These are phyloP conservation scores for Kurtzmaniella quercitrusa DNA, from an alignment of 1,139 yeast species.

Conservation along the genomic window DNA sequence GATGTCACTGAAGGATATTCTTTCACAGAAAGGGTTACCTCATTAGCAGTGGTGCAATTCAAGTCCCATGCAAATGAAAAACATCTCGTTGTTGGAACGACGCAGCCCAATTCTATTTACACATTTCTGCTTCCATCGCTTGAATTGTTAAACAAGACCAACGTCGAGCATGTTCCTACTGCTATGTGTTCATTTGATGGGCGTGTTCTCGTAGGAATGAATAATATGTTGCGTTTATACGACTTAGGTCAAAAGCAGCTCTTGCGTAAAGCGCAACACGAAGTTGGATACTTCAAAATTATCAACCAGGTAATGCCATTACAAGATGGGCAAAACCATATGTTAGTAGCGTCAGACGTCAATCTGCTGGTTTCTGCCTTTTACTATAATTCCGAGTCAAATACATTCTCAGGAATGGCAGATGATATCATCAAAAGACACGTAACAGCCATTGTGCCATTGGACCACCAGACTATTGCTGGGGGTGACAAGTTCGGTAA, in stretches of 20 bases:
- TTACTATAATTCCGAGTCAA: constrained; percentile 47
- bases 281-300: constrained; percentile 30
- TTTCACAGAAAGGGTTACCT: constrained; percentile 1
- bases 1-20: neutral
- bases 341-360: constrained; percentile 56
- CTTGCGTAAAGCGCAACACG: constrained; percentile 56
- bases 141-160: constrained; percentile 58
- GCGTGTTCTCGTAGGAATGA: constrained; percentile 56
- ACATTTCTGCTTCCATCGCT: constrained; percentile 29
- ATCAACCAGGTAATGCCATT: constrained; percentile 51
- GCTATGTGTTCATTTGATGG: constrained; percentile 58
- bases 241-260: constrained; percentile 80
- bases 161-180: constrained; percentile 44
- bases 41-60: constrained; percentile 13
- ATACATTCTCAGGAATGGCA: constrained; percentile 57
- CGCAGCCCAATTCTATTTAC: constrained; percentile 29
- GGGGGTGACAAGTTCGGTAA: constrained; percentile 94
- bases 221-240: constrained; percentile 52
- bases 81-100: constrained; percentile 48
- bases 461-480: constrained; percentile 73
- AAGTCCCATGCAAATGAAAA: constrained; percentile 20
- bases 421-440: constrained; percentile 71
- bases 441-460: constrained; percentile 50
- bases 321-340: constrained; percentile 49
- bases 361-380: constrained; percentile 58